Evolutionary conservation across 305 asterid genomes (phyloP), one percentile per base, ranked within the genome.

Genomic region (Withania somnifera): DNA sequence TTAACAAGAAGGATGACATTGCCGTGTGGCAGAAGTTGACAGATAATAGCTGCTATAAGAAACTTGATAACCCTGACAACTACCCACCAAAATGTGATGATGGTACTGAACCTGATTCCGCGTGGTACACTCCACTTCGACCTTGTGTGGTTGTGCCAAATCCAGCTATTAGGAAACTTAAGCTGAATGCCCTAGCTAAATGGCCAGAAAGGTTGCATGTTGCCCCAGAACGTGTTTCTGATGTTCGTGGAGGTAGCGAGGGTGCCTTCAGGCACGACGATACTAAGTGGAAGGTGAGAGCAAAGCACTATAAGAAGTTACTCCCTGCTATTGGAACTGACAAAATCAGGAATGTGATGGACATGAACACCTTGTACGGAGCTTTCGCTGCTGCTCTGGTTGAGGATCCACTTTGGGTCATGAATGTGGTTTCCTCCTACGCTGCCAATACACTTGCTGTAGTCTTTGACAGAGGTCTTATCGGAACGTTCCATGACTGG

Each of bases 121-220:
- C 98, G 0, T 96, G 99, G 99, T 96, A 96, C 89, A 93, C 97
- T 67, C 99, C 99, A 4, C 94, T 96, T 3, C 87, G 97, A 52
- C 93, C 97, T 4, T 96, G 99, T 54, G 97, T 94, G 2, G 98
- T 94, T 26, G 86, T 87, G 60, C 97, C 98, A 5, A 87, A 89
- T 76, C 89, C 81, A 7, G 88, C 88, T 87, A 79, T 84, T 86
- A 94, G 89, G 87, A 90, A 90, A 30, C 20, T 87, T 13, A 88
- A 90, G 5, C 71, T 96, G 67, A 89, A 90, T 68, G 78, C 95
- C 53, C 93, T 94, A 4, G 84, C 94, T 6, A 94, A 96, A 82
- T 96, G 99, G 99, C 98, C 99, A 1, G 86, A 88, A 34, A 82
- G 98, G 52, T 67, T 96, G 90, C 93, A 90, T 54, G 20, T 90